Conservation (phyloP, 2,329 filamentous ascomycete genomes). For the Sarocladium strictum region DNA sequence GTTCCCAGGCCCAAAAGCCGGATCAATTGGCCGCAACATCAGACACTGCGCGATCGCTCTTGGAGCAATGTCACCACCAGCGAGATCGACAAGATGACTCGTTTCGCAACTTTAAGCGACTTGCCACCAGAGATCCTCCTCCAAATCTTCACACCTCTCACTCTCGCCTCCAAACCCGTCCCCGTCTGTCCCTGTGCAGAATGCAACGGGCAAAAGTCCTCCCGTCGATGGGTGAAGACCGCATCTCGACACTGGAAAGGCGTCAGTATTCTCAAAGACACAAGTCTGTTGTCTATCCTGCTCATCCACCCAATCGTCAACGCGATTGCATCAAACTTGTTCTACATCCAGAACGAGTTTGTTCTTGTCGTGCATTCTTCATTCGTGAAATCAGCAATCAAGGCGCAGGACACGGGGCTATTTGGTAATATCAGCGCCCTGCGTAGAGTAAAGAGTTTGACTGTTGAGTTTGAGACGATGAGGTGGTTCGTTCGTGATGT, state of each 20-base stretch:
- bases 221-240: neutral
- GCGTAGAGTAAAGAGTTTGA: neutral
- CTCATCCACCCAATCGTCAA: neutral
- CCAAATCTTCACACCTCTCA: slow-evolving; percentile 9
- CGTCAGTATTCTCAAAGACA: neutral
- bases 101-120: neutral
- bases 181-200: slow-evolving; percentile 7
- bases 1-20: neutral
- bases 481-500: neutral
- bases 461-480: neutral
- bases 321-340: neutral
- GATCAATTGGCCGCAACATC: too few species aligned
- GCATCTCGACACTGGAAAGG: neutral
- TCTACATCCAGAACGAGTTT: neutral
- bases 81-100: neutral
- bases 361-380: neutral
- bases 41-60: too few species aligned
- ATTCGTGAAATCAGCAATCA: neutral
- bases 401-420: neutral
- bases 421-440: neutral
- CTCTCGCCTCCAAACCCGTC: slow-evolving; percentile 13
- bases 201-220: neutral
- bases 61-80: neutral
- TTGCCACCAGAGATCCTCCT: neutral
- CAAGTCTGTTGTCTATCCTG: neutral